phyloP scores from a whole-genome alignment of 1,284 basidiomycete genomes.

The Apiotrichum akiyoshidainum region DNA sequence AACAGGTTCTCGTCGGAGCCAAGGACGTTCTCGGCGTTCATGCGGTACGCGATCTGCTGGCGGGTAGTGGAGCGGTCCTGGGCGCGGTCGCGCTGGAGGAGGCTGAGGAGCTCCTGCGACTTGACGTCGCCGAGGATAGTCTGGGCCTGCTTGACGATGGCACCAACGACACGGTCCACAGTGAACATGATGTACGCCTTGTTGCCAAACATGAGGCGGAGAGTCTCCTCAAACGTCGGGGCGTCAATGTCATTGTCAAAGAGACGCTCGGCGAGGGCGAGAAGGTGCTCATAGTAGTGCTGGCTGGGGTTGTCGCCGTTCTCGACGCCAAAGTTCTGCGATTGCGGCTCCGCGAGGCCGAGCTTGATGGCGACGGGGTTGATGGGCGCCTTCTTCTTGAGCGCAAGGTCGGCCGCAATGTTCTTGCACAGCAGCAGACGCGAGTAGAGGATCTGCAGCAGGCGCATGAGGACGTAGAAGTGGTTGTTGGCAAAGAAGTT shows the following conservation, averaged over 20 bases:
- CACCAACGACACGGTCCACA: conserved; percentile 83
- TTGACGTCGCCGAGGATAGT: conserved; percentile 71
- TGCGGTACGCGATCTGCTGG: conserved; percentile 79
- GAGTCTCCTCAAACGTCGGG: conserved; percentile 85
- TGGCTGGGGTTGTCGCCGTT: conserved; percentile 55
- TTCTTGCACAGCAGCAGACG: conserved; percentile 78
- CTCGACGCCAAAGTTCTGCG: conserved; percentile 50
- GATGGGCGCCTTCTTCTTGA: conserved; percentile 51
- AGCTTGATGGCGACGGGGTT: conserved; percentile 59
- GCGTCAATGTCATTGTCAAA: conserved; percentile 92
- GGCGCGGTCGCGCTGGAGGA: conserved; percentile 70
- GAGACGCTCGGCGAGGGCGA: conserved; percentile 88
- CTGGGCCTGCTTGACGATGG: conserved; percentile 85
- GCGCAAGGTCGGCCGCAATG: conserved; percentile 57
- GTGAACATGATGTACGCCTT: conserved; percentile 92
- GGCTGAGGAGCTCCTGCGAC: conserved; percentile 76
- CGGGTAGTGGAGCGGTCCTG: conserved; percentile 63
- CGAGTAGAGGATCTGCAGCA: conserved; percentile 81
- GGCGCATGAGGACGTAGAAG: conserved; percentile 82
- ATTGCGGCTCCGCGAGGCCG: conserved; percentile 60
- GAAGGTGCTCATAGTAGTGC: conserved; percentile 80
- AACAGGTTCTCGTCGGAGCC: conserved; percentile 89
- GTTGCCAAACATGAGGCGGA: conserved; percentile 94
- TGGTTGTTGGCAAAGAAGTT: conserved; percentile 89
- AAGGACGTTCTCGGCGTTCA: conserved; percentile 75